Conservation (phyloP, 768 basidiomycete genomes). For the Steccherinum ochraceum region DNA sequence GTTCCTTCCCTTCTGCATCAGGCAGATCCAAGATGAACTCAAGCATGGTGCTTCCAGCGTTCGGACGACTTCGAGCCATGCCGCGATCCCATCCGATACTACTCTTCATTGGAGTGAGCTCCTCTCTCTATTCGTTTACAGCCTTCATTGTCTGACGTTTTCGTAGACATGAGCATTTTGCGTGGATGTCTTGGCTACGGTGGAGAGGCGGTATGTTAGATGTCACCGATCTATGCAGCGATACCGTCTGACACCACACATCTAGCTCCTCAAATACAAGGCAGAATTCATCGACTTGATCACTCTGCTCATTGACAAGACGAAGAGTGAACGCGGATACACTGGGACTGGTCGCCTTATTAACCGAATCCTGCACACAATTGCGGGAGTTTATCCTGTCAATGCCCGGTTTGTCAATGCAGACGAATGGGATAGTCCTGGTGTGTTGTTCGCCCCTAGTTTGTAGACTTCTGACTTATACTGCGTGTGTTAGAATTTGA, state of each 20-base stretch:
- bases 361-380: constrained; percentile 64
- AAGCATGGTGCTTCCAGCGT: constrained; percentile 86
- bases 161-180: constrained; percentile 69
- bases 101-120: constrained; percentile 88
- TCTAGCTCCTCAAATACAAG: constrained; percentile 68
- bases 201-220: constrained; percentile 47
- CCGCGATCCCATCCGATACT: constrained; percentile 75
- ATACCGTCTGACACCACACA: constrained; percentile 4
- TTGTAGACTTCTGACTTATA: no score
- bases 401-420: constrained; percentile 79
- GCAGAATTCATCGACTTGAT: constrained; percentile 58
- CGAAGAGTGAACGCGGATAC: constrained; percentile 86
- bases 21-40: constrained; percentile 78
- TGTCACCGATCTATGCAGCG: neutral
- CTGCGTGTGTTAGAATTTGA: constrained; percentile 50
- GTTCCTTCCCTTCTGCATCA: constrained; percentile 72
- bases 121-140: neutral
- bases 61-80: constrained; percentile 70
- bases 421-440: constrained; percentile 70
- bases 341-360: constrained; percentile 73
- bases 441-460: no score
- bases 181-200: constrained; percentile 78
- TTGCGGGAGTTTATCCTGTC: constrained; percentile 69
- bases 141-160: no score
- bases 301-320: constrained; percentile 63